Evolutionary conservation across 257 asterid genomes (phyloP), one percentile per base, ranked within the genome.

Genomic region (Rhazya stricta): DNA sequence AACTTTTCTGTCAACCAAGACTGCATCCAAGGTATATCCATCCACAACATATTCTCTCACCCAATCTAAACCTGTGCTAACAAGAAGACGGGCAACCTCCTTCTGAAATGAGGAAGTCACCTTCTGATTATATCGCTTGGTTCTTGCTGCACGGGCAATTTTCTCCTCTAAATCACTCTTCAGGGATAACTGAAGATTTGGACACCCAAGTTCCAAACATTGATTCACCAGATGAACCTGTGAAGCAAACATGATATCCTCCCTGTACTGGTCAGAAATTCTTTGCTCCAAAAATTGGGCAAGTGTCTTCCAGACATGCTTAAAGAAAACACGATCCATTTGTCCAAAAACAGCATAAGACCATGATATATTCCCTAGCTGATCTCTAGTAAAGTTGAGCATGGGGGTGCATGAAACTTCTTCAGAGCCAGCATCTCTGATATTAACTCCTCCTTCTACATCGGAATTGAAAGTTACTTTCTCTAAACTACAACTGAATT

Each of bases 41-140:
- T 86, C 95, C 74, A 89, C 85, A 13, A 37, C 81, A 75, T 92
- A 85, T 69, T 95, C 99, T 72, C 86, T 91, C 29, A 89, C 86
- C 99, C 99, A 92, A 58, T 91, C 91, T 65, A 90, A 78, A 58
- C 99, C 99, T 9, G 99, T 95, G 81, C 97, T 90, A 57, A 91
- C 88, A 62, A 95, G 98, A 78, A 92, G 96, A 72, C 96, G 94
- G 41, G 81, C 82, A 74, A 95, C 97, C 88, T 92, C 99, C 91
- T 92, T 89, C 82, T 95, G 98, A 62, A 95, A 91, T 13, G 99
- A 92, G 18, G 99, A 94, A 15, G 91, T 92, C 76, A 89, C 87
- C 84, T 87, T 92, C 83, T 87, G 89, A 78, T 87, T 95, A 78
- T 90, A 95, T 83, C 88, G 88, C 85, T 88, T 92, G 7, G 97